A percentile compares a stretch with the other conserved stretches of the same genome.
Evolutionary conservation across 176 grass and related monocot species (phyloP).

Genomic region (Hordeum vulgare): DNA sequence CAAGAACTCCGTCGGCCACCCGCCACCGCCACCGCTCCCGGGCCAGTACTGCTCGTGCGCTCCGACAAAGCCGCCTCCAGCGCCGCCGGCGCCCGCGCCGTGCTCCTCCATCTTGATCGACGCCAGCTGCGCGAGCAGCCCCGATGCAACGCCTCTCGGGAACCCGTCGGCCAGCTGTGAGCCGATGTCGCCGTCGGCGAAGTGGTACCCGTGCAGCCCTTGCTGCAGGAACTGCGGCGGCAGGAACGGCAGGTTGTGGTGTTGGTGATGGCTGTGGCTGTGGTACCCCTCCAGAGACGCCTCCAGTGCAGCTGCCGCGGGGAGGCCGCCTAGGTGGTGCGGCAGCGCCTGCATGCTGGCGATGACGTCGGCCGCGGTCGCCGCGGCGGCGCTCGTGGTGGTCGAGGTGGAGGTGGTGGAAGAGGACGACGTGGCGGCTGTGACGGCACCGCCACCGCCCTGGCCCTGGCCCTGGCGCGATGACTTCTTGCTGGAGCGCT

Average conservation of each 20-base stretch:
- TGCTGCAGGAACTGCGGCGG: slow-evolving; percentile 36
- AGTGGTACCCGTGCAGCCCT: slow-evolving; percentile 40
- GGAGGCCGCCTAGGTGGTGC: slow-evolving; percentile 45
- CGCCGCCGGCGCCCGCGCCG: neutral
- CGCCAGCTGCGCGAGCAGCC: slow-evolving; percentile 76
- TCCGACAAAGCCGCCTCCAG: slow-evolving; percentile 9
- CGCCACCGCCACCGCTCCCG: slow-evolving; percentile 14
- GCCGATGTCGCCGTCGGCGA: slow-evolving; percentile 37
- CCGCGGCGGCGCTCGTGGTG: slow-evolving; percentile 30
- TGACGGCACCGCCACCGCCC: neutral
- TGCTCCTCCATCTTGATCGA: slow-evolving; percentile 97
- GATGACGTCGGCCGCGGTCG: slow-evolving; percentile 34
- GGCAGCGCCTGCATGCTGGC: slow-evolving; percentile 34
- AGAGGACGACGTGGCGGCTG: slow-evolving; percentile 51
- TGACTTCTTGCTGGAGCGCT: slow-evolving; percentile 63
- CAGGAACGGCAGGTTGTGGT: slow-evolving; percentile 25
- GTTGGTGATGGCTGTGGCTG: slow-evolving; percentile 32
- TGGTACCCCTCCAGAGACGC: slow-evolving; percentile 62
- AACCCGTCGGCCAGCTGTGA: slow-evolving; percentile 31
- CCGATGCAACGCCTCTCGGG: slow-evolving; percentile 53
- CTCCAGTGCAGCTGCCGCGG: slow-evolving; percentile 46
- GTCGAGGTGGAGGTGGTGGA: slow-evolving; percentile 62
- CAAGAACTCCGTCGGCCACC: slow-evolving; percentile 69
- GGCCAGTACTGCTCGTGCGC: slow-evolving; percentile 72
- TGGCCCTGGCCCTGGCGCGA: slow-evolving; percentile 26